Evolutionary conservation across 2,329 filamentous ascomycete species (phyloP), one percentile per base, ranked within the genome.

Genomic region (Elsinoe fawcettii): DNA sequence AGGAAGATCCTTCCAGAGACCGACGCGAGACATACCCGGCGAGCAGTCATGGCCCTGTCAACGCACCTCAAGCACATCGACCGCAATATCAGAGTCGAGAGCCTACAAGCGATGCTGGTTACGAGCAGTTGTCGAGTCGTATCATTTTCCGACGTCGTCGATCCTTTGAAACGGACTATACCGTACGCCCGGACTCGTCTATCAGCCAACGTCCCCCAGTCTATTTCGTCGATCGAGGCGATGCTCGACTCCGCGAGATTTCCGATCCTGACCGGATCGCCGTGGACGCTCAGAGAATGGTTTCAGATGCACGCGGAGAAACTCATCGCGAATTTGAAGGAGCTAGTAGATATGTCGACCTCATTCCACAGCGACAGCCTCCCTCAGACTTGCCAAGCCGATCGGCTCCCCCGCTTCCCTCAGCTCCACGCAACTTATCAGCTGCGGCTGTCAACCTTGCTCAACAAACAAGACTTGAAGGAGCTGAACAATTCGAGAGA

Each of bases 171-270:
- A 55, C 49, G 6, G 56, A 51, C n/a, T 55, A 37, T 32, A 59
- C 57, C 6, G 30, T 59, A 6, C 39, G 39, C 3, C 58, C 58
- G 3, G 43, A 20, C 25, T 59, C 58, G 18, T 59, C 58, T 18
- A 53, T 59, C 36, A 59, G 58, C 37, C 51, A 59, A 16, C 49
- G 51, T 5, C 41, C 58, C 18, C 58, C 57, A 23, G 30, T 56
- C 4, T 36, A 32, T 11, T 30, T 47, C 22, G 25, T 36, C n/a
- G 27, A 47, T 6, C 25, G 32, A 22, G 20, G 5, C 20, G 49
- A 53, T n/a, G 20, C 18, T 7, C 20, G 20, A 14, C 7, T 20
- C 5, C 16, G 20, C 8, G 49, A 8, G 9, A 14, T 32, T 6
- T 39, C 2, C 30, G 32, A 39, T 23, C 49, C 39, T 9, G 49